Base-by-base conservation (phyloP, 208 protist species). In the Acanthamoeba polyphaga region DNA sequence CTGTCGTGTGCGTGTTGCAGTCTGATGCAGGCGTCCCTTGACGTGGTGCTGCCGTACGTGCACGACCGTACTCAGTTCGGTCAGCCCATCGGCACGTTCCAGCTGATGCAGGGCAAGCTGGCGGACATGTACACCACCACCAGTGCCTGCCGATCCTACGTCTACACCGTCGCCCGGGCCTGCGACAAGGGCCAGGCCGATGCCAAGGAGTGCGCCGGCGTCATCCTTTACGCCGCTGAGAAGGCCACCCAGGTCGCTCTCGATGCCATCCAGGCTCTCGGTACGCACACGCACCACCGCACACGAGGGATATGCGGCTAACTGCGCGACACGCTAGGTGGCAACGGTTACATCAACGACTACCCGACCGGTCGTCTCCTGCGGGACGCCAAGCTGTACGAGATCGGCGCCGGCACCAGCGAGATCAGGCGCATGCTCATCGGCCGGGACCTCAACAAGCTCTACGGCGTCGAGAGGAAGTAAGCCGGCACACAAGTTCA, bases 361-460 rank as follows among this genome's bases (percentile, higher is more conserved):
- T 99, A 99, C 98, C 98, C 98, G 82, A 98, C 98, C n/a, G 99
- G 99, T 91, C 98, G 99, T 53, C 94, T 99, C 13, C 97, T 99
- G 96, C 97, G 99, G 17, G 99, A 99, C 85, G 99, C 99, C 99
- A 99, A 99, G 97, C 96, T 99, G 55, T 99, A 99, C 58, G 99
- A 99, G 96, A 98, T 99, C 95, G 97, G 98, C 46, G 98, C 97
- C 13, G 98, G 98, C 51, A 98, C 98, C n/a, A 97, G 64, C 80
- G 98, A 98, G 88, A 97, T 98, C 87, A 95, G 98, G 64, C 94
- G 97, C 87, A 95, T 98, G 94, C 78, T 98, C 51, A 98, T 98
- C 66, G 98, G 97, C 58, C 92, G 97, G 51, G 96, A 97, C 58
- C 78, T 98, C 70, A 96, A 92, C 87, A 92, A 92, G 87, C 62